Conservation (phyloP, 2,329 filamentous ascomycete genomes). For the Pseudonectria foliicola region DNA sequence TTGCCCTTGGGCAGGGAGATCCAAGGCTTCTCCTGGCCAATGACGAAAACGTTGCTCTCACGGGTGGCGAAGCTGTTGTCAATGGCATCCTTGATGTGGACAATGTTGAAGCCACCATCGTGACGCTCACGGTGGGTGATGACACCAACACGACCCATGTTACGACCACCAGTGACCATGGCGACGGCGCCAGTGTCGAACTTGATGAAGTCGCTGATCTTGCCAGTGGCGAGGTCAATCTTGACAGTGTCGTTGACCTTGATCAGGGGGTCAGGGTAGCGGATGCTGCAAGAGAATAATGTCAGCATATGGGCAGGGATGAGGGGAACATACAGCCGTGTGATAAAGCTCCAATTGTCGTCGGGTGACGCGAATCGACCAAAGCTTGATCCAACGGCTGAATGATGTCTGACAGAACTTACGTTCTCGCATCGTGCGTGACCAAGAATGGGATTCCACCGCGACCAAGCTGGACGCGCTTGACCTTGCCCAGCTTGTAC, state of each 20-base stretch:
- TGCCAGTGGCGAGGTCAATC: conserved; percentile 94
- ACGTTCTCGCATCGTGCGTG: conserved; percentile 99
- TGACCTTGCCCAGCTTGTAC: conserved; percentile 99
- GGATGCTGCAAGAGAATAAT: conserved; percentile 62
- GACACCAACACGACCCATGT: conserved; percentile 99
- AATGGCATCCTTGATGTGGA: conserved; percentile 99
- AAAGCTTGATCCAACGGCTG: conserved; percentile 99
- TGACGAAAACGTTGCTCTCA: conserved; percentile 99
- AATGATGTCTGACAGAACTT: conserved; percentile 97
- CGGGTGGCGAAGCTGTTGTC: conserved; percentile 99
- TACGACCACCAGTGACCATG: conserved; percentile 99
- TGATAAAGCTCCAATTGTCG: conserved; percentile 32
- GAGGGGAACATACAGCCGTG: conserved; percentile 47
- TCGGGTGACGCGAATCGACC: conserved; percentile 50
- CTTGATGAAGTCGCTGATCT: conserved; percentile 96
- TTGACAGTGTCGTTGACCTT: conserved; percentile 99
- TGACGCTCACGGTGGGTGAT: conserved; percentile 99
- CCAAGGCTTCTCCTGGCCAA: conserved; percentile 98
- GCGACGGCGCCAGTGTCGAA: conserved; percentile 98
- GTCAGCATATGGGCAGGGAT: conserved; percentile 32
- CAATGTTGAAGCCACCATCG: conserved; percentile 99
- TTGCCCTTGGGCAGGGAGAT: conserved; percentile 99
- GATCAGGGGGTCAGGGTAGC: conserved; percentile 96
- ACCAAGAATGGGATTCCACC: conserved; percentile 99
- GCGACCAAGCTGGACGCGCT: conserved; percentile 98